A percentile compares a stretch with the other conserved stretches of the same genome.
phyloP scores from a whole-genome alignment of 495 filamentous ascomycete species.

The Aspergillus leporis region DNA sequence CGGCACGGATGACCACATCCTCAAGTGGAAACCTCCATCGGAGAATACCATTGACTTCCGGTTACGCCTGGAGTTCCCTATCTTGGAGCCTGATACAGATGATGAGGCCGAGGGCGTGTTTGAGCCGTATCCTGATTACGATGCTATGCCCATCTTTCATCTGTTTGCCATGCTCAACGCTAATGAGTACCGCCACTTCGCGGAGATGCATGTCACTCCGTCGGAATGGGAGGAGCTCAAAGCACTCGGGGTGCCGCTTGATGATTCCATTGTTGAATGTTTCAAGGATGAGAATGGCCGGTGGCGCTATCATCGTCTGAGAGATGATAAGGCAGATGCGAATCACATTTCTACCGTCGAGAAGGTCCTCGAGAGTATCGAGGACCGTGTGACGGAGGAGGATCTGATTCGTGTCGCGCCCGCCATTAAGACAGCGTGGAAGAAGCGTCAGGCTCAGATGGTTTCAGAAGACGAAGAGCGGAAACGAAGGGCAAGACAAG shows the following conservation, averaged over 20 bases:
- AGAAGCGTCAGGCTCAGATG: conserved; percentile 49
- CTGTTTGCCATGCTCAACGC: conserved; percentile 57
- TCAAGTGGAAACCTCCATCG: conserved; percentile 93
- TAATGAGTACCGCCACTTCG: conserved; percentile 62
- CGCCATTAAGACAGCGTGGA: conserved; percentile 72
- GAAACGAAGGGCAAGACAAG: conserved; percentile 24
- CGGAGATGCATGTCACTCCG: conserved; percentile 65
- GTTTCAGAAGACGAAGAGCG: conserved; percentile 27
- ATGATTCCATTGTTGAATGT: conserved; percentile 87
- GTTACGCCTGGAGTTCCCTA: conserved; percentile 73
- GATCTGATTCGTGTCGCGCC: conserved; percentile 65
- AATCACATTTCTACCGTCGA: conserved; percentile 83
- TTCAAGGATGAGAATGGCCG: conserved; percentile 66
- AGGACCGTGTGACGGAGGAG: conserved; percentile 67
- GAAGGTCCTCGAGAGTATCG: conserved; percentile 80
- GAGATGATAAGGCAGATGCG: conserved; percentile 87
- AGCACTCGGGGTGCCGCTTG: conserved; percentile 62
- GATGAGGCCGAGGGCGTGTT: conserved; percentile 62
- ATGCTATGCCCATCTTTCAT: conserved; percentile 60
- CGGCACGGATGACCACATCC: conserved; percentile 87
- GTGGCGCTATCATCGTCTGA: conserved; percentile 84
- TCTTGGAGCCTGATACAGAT: conserved; percentile 65
- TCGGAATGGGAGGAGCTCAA: conserved; percentile 86
- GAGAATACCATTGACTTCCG: conserved; percentile 95
- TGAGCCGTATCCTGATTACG: conserved; percentile 55